Evolutionary conservation across 805 yeast species (phyloP), one percentile per base, ranked within the genome.

Genomic region (Starmera amethionina): DNA sequence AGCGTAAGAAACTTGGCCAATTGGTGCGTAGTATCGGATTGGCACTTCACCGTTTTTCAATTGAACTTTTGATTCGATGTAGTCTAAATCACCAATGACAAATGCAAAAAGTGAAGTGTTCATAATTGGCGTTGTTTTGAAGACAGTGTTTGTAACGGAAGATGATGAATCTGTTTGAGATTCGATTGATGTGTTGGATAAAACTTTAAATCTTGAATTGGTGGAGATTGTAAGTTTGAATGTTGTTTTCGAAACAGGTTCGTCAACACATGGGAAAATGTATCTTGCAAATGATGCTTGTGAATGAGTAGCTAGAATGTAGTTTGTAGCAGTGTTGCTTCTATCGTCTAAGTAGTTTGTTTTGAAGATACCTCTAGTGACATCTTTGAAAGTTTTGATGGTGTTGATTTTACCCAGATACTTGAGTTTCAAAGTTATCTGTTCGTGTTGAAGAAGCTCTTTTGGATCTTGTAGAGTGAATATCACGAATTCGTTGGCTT

Each of bases 241-340:
- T 1, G 72, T 65, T 5, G 76, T 67, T 51, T 79, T 82, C 29
- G 61, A 56, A n/a, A 63, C 50, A 7, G 77, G 67, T 49, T 82
- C 88, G 55, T 83, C 93, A 11, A 82, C 51, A 49, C 82, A 74
- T 3, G 94, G 94, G 50, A 78, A 78, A 11, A 83, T 70, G 37
- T 54, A 52, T 47, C 81, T 65, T 4, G 87, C 80, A 46, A 70
- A 79, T 14, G 68, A 66, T 0, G 93, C 88, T 54, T 82, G 89
- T 34, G 77, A 68, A 51, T 84, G 93, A 2, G 93, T 80, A 0
- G 88, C 78, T 29, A 82, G 52, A 11, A 82, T 60, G 42, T 60
- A 69, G 45, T 73, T 70, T 43, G 73, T 68, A 2, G 79, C 60
- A 18, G 55, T 62, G 7, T 79, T 79, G 1, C 73, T 61, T 15